Percentiles rank a stretch among this genome's conserved stretches.
Conservation (phyloP, 2,329 filamentous ascomycete species). For the Pleomassaria siparia region DNA sequence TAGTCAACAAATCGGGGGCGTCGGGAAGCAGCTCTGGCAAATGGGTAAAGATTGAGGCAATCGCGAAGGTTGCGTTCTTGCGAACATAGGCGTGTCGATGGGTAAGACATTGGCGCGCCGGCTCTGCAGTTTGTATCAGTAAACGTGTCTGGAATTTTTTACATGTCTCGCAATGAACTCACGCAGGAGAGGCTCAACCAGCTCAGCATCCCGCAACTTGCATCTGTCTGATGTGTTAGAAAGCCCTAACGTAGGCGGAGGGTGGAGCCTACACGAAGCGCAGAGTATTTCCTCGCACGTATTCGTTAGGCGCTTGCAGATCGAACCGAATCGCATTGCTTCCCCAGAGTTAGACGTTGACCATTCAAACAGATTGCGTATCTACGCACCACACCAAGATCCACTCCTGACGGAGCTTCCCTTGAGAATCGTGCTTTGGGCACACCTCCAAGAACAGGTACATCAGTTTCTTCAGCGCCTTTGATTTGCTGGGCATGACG, state of each 20-base stretch:
- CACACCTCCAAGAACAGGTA: constrained; percentile 99
- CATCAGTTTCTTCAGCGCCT: constrained; percentile 93
- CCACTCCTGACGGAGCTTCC: constrained; percentile 99
- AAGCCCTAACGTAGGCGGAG: not conserved
- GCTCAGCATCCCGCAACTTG: constrained; percentile 92
- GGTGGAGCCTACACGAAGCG: constrained; percentile 67
- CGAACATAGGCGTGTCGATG: constrained; percentile 97
- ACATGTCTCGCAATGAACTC: constrained; percentile 5
- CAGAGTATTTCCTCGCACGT: constrained; percentile 95
- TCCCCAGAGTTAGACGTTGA: constrained; percentile 27
- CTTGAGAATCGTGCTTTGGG: constrained; percentile 86
- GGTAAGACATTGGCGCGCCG: constrained; percentile 87
- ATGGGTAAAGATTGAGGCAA: constrained; percentile 89
- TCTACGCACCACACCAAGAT: constrained; percentile 87
- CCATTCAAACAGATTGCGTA: not conserved
- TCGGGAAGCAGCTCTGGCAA: constrained; percentile 92
- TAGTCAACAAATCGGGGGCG: constrained; percentile 85
- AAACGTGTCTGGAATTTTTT: not conserved
- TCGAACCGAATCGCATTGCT: constrained; percentile 99
- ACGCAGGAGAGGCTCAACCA: constrained; percentile 90
- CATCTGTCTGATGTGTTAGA: constrained; percentile 49
- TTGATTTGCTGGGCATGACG: constrained; percentile 98
- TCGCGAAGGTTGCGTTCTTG: constrained; percentile 95
- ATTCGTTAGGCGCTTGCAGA: constrained; percentile 96
- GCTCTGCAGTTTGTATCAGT: constrained; percentile 50